These are phyloP conservation scores for Podaxis mareebaensis DNA, from an alignment of 768 basidiomycete genomes.

Conservation along the genomic window DNA sequence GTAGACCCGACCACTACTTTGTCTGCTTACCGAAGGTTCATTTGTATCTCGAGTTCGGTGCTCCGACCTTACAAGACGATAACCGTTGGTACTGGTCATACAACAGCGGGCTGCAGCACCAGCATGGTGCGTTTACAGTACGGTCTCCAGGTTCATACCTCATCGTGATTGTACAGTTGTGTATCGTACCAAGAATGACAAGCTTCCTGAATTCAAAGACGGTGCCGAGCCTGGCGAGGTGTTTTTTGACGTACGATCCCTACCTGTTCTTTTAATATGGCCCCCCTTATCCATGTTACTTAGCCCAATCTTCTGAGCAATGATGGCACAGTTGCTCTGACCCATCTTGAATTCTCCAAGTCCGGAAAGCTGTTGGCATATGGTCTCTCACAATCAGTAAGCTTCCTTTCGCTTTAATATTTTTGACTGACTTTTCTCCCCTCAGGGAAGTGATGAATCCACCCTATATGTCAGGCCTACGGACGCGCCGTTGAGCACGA, in stretches of 20 bases:
- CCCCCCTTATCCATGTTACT: slow-evolving; percentile 14
- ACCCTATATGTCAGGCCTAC: slow-evolving; percentile 71
- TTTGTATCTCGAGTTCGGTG: slow-evolving; percentile 49
- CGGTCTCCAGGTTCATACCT: slow-evolving; percentile 3
- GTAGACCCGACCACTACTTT: slow-evolving; percentile 22
- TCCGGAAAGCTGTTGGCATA: slow-evolving; percentile 76
- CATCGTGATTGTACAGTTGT: slow-evolving; percentile 41
- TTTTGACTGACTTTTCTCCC: slow-evolving; percentile 4
- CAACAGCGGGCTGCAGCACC: slow-evolving; percentile 76
- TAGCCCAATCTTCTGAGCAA: slow-evolving; percentile 70
- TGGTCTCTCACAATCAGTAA: slow-evolving; percentile 69
- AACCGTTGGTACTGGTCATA: slow-evolving; percentile 80
- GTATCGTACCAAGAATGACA: slow-evolving; percentile 56
- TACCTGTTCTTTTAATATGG: not conserved
- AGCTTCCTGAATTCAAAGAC: slow-evolving; percentile 54
- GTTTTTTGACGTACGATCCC: slow-evolving; percentile 69
- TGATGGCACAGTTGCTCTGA: slow-evolving; percentile 72
- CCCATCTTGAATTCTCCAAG: slow-evolving; percentile 59
- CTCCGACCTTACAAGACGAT: slow-evolving; percentile 62
- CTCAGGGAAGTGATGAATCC: slow-evolving; percentile 71
- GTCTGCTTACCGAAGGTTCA: not conserved
- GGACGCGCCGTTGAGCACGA: slow-evolving; percentile 51
- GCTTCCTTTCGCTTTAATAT: slow-evolving; percentile 21
- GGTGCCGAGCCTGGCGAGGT: slow-evolving; percentile 56
- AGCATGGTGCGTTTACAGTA: slow-evolving; percentile 39